phyloP scores from a whole-genome alignment of 73 alveolate species.

The Paramecium primaurelia region DNA sequence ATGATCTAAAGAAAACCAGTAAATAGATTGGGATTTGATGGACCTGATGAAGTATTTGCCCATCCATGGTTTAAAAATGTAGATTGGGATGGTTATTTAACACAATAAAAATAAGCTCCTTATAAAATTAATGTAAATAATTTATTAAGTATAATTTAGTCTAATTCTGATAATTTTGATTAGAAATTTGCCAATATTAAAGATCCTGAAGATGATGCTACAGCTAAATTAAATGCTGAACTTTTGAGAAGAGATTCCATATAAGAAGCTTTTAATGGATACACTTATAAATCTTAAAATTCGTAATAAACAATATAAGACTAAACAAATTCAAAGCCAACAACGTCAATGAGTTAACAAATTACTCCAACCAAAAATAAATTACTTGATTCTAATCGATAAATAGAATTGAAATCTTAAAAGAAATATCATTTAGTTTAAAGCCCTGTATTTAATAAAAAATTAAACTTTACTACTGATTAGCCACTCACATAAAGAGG shows the following conservation, averaged over 20 bases:
- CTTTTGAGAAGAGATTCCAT: conserved; percentile 17
- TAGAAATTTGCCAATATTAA: neutral
- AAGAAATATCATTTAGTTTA: neutral
- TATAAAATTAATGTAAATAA: neutral
- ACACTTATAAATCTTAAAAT: conserved; percentile 15
- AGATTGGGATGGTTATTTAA: conserved; percentile 79
- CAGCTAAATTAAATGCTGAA: neutral
- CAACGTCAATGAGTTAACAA: conserved; percentile 13
- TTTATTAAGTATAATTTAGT: neutral
- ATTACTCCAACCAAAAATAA: neutral
- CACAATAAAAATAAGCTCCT: conserved; percentile 27
- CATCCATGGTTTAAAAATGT: conserved; percentile 89
- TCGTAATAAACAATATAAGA: neutral
- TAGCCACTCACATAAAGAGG: neutral
- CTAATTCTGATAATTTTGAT: conserved; percentile 12
- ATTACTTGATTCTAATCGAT: neutral
- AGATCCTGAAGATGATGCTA: conserved; percentile 30
- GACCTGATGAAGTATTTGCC: conserved; percentile 83
- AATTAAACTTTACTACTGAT: neutral
- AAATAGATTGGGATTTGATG: conserved; percentile 89
- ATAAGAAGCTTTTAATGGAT: conserved; percentile 25
- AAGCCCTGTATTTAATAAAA: neutral
- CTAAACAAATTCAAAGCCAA: neutral
- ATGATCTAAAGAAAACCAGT: conserved; percentile 85
- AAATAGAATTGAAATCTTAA: neutral